Evolutionary conservation across 768 basidiomycete species (phyloP).

Genomic region (Pleurotus ostreatus): DNA sequence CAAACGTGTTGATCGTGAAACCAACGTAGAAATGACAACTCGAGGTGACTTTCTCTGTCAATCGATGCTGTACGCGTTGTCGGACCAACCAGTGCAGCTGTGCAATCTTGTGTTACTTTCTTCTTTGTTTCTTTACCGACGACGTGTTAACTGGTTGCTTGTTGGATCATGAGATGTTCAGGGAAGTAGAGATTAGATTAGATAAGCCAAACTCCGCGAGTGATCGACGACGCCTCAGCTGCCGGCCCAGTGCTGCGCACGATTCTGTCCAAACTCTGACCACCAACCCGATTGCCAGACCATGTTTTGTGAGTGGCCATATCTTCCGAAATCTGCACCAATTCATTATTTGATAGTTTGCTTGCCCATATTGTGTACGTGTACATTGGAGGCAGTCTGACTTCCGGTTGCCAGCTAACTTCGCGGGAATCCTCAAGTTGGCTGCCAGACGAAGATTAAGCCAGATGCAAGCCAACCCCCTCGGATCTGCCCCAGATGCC

Average conservation of each 20-base stretch:
- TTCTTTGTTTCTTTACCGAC: too few relatives aligned
- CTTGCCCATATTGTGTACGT: slow-evolving; percentile 48
- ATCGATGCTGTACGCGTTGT: too few relatives aligned
- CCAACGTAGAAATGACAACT: too few relatives aligned
- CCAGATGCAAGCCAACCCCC: slow-evolving; percentile 48
- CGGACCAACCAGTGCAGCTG: too few relatives aligned
- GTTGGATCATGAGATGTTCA: neutral
- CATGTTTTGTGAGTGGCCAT: slow-evolving; percentile 21
- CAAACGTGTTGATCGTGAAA: too few relatives aligned
- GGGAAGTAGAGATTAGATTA: slow-evolving; percentile 1
- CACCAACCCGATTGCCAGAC: slow-evolving; percentile 1
- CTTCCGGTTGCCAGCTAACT: slow-evolving; percentile 9
- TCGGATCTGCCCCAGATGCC: slow-evolving; percentile 65
- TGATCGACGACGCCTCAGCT: neutral
- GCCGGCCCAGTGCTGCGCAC: neutral
- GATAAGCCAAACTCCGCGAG: slow-evolving; percentile 3
- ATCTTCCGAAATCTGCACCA: neutral
- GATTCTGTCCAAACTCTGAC: neutral
- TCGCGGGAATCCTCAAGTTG: slow-evolving; percentile 39
- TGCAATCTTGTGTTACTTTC: too few relatives aligned
- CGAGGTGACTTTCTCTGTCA: too few relatives aligned
- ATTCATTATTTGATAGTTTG: slow-evolving; percentile 33
- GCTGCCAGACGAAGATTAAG: slow-evolving; percentile 58
- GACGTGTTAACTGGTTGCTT: neutral
- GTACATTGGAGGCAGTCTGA: neutral